A percentile compares a stretch with the other conserved stretches of the same genome.
phyloP scores from a whole-genome alignment of 768 basidiomycete genomes.

The Boletus tylopilopsis region DNA sequence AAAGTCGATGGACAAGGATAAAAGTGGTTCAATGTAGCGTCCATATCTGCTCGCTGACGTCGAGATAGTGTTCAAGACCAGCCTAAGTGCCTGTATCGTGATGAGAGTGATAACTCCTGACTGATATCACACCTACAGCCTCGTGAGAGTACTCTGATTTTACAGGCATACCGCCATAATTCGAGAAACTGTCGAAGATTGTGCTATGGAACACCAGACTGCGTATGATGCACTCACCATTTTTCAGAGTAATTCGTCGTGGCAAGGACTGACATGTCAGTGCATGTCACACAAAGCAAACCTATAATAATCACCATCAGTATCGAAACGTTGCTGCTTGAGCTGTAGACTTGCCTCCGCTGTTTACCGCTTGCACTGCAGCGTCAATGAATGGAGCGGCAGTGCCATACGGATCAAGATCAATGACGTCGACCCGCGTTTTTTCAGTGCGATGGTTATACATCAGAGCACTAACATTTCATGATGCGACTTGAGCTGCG shows the following conservation, averaged over 20 bases:
- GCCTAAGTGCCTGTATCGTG: constrained; percentile 70
- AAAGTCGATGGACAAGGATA: constrained; percentile 95
- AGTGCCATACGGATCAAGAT: constrained; percentile 96
- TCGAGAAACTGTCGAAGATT: constrained; percentile 64
- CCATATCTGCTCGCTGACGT: constrained; percentile 91
- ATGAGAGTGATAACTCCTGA: constrained; percentile 1
- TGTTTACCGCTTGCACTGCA: constrained; percentile 83
- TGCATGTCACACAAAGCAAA: constrained; percentile 92
- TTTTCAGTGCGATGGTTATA: constrained; percentile 78
- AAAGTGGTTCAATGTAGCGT: constrained; percentile 81
- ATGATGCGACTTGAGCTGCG: neutral
- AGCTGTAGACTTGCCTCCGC: constrained; percentile 64
- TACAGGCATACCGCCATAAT: constrained; percentile 88
- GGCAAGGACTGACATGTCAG: constrained; percentile 90
- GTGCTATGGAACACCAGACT: neutral
- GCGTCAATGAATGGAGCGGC: constrained; percentile 96
- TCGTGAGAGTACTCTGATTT: constrained; percentile 97
- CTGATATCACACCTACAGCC: constrained; percentile 49
- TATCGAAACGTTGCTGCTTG: neutral
- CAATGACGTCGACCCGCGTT: constrained; percentile 86
- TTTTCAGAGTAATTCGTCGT: constrained; percentile 96
- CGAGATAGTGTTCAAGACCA: constrained; percentile 84
- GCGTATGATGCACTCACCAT: constrained; percentile 49
- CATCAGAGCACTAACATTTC: constrained; percentile 70
- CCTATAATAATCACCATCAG: constrained; percentile 37